phyloP scores from a whole-genome alignment of 768 basidiomycete species.

The Coprinopsis cinerea region DNA sequence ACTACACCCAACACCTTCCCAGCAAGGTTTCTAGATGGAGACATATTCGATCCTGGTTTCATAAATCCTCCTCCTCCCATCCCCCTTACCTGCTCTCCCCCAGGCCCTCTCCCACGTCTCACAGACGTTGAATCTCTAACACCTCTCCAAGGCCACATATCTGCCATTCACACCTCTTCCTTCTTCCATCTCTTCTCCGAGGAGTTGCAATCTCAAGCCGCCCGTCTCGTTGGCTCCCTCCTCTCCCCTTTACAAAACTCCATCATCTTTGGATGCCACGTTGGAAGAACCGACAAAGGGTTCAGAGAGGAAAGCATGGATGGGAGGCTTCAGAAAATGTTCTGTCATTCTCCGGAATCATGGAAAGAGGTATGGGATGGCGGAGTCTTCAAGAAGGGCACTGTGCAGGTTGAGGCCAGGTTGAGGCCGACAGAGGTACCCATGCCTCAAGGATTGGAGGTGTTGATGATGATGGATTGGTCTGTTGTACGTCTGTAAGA shows the following conservation, averaged over 20 bases:
- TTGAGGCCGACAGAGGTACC: neutral
- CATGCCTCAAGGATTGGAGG: neutral
- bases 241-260: conserved; percentile 29
- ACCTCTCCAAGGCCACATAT: conserved; percentile 34
- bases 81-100: conserved; percentile 7
- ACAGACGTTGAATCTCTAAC: conserved; percentile 19
- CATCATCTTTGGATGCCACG: conserved; percentile 34
- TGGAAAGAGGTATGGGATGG: conserved; percentile 13
- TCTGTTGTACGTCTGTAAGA: neutral
- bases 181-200: conserved; percentile 35
- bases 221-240: conserved; percentile 23
- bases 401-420: conserved; percentile 8
- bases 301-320: conserved; percentile 13
- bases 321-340: conserved; percentile 6
- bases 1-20: conserved; percentile 47
- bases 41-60: conserved; percentile 42
- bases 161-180: conserved; percentile 37
- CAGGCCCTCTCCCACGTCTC: conserved; percentile 8
- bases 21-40: conserved; percentile 48
- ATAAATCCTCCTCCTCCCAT: conserved; percentile 28
- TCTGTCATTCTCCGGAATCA: conserved; percentile 13
- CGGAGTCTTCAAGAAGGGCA: conserved; percentile 9
- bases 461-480: neutral
- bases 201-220: conserved; percentile 24
- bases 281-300: conserved; percentile 19